Evolutionary conservation across 176 grass and related monocot species (phyloP).

Genomic region (Phragmites australis): DNA sequence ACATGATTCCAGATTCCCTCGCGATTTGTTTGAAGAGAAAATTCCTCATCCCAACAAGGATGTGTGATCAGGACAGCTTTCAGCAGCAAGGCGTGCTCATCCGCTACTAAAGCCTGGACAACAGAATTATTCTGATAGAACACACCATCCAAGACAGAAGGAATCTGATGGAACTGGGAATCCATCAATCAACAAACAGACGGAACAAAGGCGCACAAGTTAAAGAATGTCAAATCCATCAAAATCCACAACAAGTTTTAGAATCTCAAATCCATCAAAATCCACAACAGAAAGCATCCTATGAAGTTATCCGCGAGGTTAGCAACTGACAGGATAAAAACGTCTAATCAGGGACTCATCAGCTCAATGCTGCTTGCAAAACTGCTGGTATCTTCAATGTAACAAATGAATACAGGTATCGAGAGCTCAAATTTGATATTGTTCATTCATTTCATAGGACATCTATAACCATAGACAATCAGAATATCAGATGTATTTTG

Average conservation of each 20-base stretch:
- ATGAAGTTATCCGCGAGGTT: too few relatives aligned
- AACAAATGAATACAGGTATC: background rate
- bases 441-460: slow-evolving; percentile 44
- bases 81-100: slow-evolving; percentile 32
- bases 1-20: slow-evolving; percentile 40
- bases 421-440: slow-evolving; percentile 33
- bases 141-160: slow-evolving; percentile 16
- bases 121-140: slow-evolving; percentile 27
- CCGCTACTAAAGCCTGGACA: slow-evolving; percentile 33
- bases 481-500: slow-evolving; percentile 47
- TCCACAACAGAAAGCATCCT: background rate
- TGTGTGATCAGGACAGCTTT: slow-evolving; percentile 26
- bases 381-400: background rate
- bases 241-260: background rate
- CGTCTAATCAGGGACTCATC: too few relatives aligned
- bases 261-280: too few relatives aligned
- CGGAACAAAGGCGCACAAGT: background rate
- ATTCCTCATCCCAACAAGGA: slow-evolving; percentile 38
- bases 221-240: background rate
- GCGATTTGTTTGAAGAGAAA: slow-evolving; percentile 29
- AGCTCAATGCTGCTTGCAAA: background rate
- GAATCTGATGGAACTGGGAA: background rate
- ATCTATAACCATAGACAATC: slow-evolving; percentile 27
- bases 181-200: background rate
- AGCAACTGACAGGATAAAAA: too few relatives aligned